Evolutionary conservation across 225 moss, liverwort and hornwort genomes (phyloP), one percentile per base, ranked within the genome.

Genomic region (Bryum argenteum): DNA sequence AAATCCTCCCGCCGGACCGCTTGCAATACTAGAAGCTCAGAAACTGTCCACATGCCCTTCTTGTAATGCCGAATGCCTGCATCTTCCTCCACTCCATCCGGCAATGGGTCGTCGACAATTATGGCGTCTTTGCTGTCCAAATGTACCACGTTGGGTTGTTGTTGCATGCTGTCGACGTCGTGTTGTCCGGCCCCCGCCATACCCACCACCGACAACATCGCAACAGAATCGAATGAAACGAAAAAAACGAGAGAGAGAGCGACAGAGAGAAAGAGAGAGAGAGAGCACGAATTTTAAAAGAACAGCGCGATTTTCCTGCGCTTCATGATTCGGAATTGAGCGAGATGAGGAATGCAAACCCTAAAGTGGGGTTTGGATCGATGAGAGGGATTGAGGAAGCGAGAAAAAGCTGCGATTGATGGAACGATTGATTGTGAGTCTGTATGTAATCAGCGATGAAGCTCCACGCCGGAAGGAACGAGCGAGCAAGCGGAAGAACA

Each of bases 21-120:
- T 62, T 94, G 94, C 88, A 94, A 77, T 7, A 94, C 94, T 58
- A 91, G 82, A 21, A 94, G 90, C 85, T 94, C 94, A 17, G 94
- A 88, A 76, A 94, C 94, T 39, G 91, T 94, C 91, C 94, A 94
- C 94, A 94, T 94, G 41, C 94, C 91, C 68, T 94, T 91, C 79
- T 88, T 88, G 11, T 88, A 84, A 72, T 88, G 87, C 69, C 87
- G 79, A 58, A 82, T 75, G 45, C 79, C 81, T 9, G 75, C 54
- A 8, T 81, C 87, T 10, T 84, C 87, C 15, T 77, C 87, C 66
- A 88, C 60, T 66, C 84, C 87, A 21, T 88, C 87, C 56, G 75
- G 71, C 75, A 88, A 71, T 19, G 84, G 69, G 24, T 82, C 84
- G 65, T 82, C 87, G 65, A 88, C 84, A 51, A 84, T 75, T 58